Conservation (phyloP, 352 stramenopile species). For the Phytopythium cucurbitacearum region DNA sequence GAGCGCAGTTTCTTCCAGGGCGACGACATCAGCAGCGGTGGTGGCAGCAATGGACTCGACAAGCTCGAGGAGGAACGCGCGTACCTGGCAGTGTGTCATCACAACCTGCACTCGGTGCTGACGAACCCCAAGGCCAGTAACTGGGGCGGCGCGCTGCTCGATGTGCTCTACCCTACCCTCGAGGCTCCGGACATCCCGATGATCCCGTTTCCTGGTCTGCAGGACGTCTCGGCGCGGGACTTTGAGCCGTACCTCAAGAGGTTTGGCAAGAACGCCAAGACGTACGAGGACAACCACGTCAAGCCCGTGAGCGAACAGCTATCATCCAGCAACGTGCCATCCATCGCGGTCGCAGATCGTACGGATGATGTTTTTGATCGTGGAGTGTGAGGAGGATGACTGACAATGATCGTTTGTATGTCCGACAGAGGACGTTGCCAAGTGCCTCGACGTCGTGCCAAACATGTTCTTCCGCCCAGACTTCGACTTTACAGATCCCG, state of each 20-base stretch:
- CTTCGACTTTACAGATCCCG: constrained; percentile 74
- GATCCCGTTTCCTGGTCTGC: constrained; percentile 60
- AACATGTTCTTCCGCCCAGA: constrained; percentile 77
- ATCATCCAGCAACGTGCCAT: constrained; percentile 78
- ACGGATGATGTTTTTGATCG: constrained; percentile 7
- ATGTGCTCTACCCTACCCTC: constrained; percentile 67
- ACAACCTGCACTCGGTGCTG: constrained; percentile 86
- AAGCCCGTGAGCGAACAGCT: constrained; percentile 80
- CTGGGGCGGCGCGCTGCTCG: constrained; percentile 66
- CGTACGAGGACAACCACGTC: constrained; percentile 74
- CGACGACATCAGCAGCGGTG: background rate
- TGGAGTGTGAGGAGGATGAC: constrained; percentile 2
- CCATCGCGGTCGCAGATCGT: constrained; percentile 73
- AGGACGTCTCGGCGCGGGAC: constrained; percentile 53
- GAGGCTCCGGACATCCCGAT: constrained; percentile 60
- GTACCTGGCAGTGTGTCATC: constrained; percentile 61
- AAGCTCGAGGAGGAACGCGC: constrained; percentile 60
- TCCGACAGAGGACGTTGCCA: constrained; percentile 67
- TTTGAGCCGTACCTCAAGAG: constrained; percentile 79
- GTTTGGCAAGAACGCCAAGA: constrained; percentile 54
- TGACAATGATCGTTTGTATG: constrained; percentile 2
- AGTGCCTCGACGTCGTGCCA: constrained; percentile 70
- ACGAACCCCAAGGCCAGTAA: constrained; percentile 72
- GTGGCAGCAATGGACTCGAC: constrained; percentile 8
- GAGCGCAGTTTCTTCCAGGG: constrained; percentile 4